Evolutionary conservation across 2,329 filamentous ascomycete genomes (phyloP), one percentile per base, ranked within the genome.

Genomic region (Stachybotrys chlorohalonatus): DNA sequence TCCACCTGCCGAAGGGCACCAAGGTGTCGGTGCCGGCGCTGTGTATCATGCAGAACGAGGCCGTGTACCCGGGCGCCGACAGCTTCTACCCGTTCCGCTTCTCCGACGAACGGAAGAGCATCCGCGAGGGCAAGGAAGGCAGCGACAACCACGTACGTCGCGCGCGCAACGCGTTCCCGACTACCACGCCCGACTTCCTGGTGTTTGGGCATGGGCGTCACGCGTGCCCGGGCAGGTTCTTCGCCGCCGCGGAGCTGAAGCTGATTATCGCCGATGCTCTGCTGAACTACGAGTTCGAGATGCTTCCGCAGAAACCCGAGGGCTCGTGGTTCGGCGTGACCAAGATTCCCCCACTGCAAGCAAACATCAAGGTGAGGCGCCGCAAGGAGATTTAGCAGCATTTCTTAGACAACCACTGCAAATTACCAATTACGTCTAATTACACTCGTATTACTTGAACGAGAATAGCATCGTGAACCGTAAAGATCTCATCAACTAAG

Each of bases 171-270:
- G 63, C 68, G 47, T 70, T 68, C 51, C 65, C 68, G 1, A 69
- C 67, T 7, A 69, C 69, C 1, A 63, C 56, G 15, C 57, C 60
- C 7, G 68, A 72, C 3, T 66, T 61, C 49, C 52, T 71, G 9
- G 61, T 57, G 3, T 76, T 75, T 53, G 74, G 74, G 17, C 52
- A 52, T 31, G 56, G 56, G 5, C 36, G 42, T 11, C 32, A 57
- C 47, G 56, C 56, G 3, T 58, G 56, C 31, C 56, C 56, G 3
- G 54, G 56, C 15, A 47, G 51, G 6, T 53, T 55, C 51, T 55
- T 55, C 30, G 51, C 54, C 6, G 51, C 51, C 7, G 52, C 31
- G 32, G 51, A 53, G 48, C 16, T 53, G 17, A 55, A 55, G 51
- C 47, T 55, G 31, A 31, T 55, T 5, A 32, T 55, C 47, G 51